These are phyloP conservation scores for Solanum pennellii DNA, from an alignment of 257 asterid species.

Conservation along the genomic window DNA sequence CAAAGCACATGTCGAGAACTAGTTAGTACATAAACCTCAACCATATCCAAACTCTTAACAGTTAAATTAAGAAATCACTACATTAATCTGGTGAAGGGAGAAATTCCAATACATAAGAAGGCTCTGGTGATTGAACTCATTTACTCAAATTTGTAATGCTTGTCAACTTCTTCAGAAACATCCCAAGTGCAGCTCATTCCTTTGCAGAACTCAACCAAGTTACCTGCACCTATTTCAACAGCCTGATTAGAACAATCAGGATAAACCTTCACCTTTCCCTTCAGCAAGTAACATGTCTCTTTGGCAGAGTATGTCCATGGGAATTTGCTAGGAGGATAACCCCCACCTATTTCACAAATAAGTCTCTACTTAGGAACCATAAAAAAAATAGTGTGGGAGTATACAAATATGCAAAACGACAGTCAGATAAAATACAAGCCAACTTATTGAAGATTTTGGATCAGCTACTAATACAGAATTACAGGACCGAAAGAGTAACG, in stretches of 20 bases:
- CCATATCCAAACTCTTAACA: background rate
- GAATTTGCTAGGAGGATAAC: constrained; percentile 35
- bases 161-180: constrained; percentile 34
- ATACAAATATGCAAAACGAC: background rate
- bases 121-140: background rate
- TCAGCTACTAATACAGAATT: background rate
- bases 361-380: background rate
- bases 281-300: constrained; percentile 30
- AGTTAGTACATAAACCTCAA: background rate
- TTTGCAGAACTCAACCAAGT: constrained; percentile 31
- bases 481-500: background rate
- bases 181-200: constrained; percentile 52
- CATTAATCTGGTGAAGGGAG: background rate
- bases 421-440: background rate
- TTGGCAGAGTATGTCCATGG: constrained; percentile 41
- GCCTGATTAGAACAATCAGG: constrained; percentile 23
- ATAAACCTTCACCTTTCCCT: constrained; percentile 36
- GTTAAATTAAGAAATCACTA: background rate
- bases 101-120: background rate
- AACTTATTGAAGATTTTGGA: background rate
- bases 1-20: too few species aligned
- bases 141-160: constrained; percentile 32
- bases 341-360: constrained; percentile 26
- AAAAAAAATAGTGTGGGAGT: background rate
- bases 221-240: constrained; percentile 35